A percentile compares a stretch with the other conserved stretches of the same genome.
These are phyloP conservation scores for Fusarium sublunatum DNA, from an alignment of 2,329 filamentous ascomycete species.

Conservation along the genomic window DNA sequence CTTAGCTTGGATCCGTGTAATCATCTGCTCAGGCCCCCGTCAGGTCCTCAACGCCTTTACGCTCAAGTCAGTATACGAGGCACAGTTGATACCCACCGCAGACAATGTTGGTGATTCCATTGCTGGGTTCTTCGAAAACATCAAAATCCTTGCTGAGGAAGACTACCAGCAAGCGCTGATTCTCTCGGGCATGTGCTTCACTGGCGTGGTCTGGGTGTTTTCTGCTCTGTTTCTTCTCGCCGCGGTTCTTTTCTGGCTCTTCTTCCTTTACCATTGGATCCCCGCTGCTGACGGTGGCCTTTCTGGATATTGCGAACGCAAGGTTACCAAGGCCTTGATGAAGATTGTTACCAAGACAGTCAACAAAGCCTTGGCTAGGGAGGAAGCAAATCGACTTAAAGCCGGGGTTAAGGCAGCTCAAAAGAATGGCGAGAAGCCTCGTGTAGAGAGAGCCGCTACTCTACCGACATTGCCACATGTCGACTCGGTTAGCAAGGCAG, in stretches of 20 bases:
- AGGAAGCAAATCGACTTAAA: slow-evolving; percentile 70
- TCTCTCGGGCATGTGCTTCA: slow-evolving; percentile 92
- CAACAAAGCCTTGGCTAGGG: slow-evolving; percentile 86
- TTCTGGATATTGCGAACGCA: slow-evolving; percentile 87
- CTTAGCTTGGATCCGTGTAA: slow-evolving; percentile 84
- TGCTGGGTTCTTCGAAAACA: slow-evolving; percentile 84
- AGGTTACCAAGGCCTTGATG: slow-evolving; percentile 86
- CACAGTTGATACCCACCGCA: slow-evolving; percentile 71
- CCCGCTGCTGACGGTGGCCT: slow-evolving; percentile 83
- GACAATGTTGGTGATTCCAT: slow-evolving; percentile 70
- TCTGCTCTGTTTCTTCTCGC: slow-evolving; percentile 79
- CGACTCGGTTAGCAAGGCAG: slow-evolving; percentile 55
- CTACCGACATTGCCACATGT: slow-evolving; percentile 68
- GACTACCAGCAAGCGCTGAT: slow-evolving; percentile 85
- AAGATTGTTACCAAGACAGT: slow-evolving; percentile 88
- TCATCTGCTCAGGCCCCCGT: slow-evolving; percentile 91
- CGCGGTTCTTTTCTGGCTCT: slow-evolving; percentile 81
- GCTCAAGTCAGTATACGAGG: slow-evolving; percentile 82
- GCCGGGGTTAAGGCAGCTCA: slow-evolving; percentile 63
- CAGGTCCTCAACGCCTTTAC: slow-evolving; percentile 92
- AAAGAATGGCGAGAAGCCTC: slow-evolving; percentile 64
- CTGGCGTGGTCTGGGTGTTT: slow-evolving; percentile 88
- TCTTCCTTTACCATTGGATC: slow-evolving; percentile 94
- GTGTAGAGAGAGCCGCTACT: slow-evolving; percentile 70
- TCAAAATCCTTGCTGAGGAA: slow-evolving; percentile 76